Conservation (phyloP, 208 protist species). For the Crithidia fasciculata region DNA sequence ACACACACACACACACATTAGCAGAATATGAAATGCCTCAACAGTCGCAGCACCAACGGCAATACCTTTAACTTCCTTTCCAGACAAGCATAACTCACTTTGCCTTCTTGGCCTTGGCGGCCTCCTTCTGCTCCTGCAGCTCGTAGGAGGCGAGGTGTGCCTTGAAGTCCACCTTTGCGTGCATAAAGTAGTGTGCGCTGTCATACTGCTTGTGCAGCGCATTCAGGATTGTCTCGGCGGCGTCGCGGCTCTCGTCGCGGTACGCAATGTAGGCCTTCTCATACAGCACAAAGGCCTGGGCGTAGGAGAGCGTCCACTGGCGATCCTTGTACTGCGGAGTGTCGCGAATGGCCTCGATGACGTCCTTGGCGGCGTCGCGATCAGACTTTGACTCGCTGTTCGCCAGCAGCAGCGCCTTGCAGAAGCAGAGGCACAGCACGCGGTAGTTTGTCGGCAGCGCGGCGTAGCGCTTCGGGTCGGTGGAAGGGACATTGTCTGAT, state of each 20-base stretch:
- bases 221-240: constrained; percentile 25
- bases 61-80: not conserved
- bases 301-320: constrained; percentile 46
- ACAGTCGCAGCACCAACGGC: no score
- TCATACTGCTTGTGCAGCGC: constrained; percentile 49
- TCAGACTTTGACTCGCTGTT: constrained; percentile 33
- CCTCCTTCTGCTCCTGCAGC: constrained; percentile 20
- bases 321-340: constrained; percentile 50
- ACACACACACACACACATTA: no score
- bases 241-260: constrained; percentile 26
- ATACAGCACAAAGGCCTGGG: constrained; percentile 42
- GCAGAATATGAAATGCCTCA: no score
- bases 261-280: constrained; percentile 42
- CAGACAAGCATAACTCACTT: not conserved
- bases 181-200: constrained; percentile 45
- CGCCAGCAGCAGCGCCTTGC: constrained; percentile 38
- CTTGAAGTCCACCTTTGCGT: constrained; percentile 38
- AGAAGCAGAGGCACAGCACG: constrained; percentile 30
- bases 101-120: constrained; percentile 4
- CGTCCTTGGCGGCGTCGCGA: constrained; percentile 6
- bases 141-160: constrained; percentile 42
- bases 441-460: constrained; percentile 22
- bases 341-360: constrained; percentile 35
- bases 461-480: not conserved
- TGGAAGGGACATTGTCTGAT: not conserved